A percentile compares a stretch with the other conserved stretches of the same genome.
phyloP scores from a whole-genome alignment of 2,329 filamentous ascomycete species.

The Periconia macrospinosa region DNA sequence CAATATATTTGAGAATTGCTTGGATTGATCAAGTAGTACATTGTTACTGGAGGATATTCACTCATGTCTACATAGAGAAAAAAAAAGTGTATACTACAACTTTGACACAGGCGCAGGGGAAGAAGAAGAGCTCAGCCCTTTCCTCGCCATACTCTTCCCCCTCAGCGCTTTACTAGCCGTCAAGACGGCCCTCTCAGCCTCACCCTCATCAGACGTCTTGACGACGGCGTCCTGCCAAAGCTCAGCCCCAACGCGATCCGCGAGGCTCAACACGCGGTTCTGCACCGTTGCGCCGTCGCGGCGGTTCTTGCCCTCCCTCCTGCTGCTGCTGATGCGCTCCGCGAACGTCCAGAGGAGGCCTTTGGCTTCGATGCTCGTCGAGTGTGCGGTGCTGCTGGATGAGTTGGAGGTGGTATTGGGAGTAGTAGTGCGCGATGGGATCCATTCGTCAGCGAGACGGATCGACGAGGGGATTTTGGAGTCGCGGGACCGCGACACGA shows the following conservation, averaged over 20 bases:
- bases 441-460: constrained; percentile 74
- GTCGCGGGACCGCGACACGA: constrained; percentile 68
- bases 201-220: constrained; percentile 8
- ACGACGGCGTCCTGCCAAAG: constrained; percentile 60
- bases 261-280: constrained; percentile 75
- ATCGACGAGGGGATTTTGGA: constrained; percentile 64
- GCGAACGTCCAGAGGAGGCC: constrained; percentile 91
- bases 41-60: no score
- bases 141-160: constrained; percentile 31
- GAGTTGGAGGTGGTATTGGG: background rate
- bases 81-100: background rate
- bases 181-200: constrained; percentile 8
- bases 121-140: background rate
- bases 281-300: constrained; percentile 90
- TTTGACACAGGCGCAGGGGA: background rate
- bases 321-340: constrained; percentile 78
- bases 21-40: no score
- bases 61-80: no score
- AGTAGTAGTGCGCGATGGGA: constrained; percentile 56
- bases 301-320: constrained; percentile 92
- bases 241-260: constrained; percentile 70
- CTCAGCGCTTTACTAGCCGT: constrained; percentile 22
- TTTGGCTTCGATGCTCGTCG: constrained; percentile 66
- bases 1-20: no score
- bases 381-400: constrained; percentile 49